Evolutionary conservation across 768 basidiomycete species (phyloP).

Genomic region (Xerocomus potaroensis): DNA sequence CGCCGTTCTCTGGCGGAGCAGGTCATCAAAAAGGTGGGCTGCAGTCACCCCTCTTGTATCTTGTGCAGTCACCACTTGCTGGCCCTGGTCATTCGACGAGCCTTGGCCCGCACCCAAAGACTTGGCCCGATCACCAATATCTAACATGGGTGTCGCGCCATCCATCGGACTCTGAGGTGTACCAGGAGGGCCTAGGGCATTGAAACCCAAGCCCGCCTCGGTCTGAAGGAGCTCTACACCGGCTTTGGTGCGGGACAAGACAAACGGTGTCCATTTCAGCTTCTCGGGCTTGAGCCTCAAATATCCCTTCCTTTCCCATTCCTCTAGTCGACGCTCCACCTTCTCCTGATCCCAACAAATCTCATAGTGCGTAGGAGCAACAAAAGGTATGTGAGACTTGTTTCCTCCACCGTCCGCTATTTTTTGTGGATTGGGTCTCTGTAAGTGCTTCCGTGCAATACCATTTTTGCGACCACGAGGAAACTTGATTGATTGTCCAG

Average conservation of each 20-base stretch:
- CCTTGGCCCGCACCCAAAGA: conserved; percentile 12
- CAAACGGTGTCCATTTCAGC: conserved; percentile 93
- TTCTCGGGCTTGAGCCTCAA: conserved; percentile 72
- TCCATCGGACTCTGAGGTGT: conserved; percentile 20
- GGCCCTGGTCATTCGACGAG: conserved; percentile 14
- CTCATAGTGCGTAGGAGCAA: conserved; percentile 65
- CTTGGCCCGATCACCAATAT: conserved; percentile 15
- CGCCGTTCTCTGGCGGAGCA: conserved; percentile 12
- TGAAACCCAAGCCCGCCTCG: conserved; percentile 12
- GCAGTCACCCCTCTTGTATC: conserved; percentile 18
- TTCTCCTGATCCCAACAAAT: conserved; percentile 69
- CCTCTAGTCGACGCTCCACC: conserved; percentile 60
- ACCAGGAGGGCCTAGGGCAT: conserved; percentile 3
- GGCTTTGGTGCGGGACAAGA: conserved; percentile 49
- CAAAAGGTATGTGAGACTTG: conserved; percentile 48
- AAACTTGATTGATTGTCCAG: conserved; percentile 75
- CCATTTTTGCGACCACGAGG: conserved; percentile 65
- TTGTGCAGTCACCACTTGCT: conserved; percentile 4
- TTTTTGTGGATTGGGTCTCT: conserved; percentile 49
- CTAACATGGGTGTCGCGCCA: conserved; percentile 20
- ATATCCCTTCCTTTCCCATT: conserved; percentile 78
- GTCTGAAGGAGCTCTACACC: conserved; percentile 27
- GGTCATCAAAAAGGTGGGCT: conserved; percentile 31
- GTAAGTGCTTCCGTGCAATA: conserved; percentile 58
- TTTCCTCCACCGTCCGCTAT: conserved; percentile 32